Evolutionary conservation across 805 yeast genomes (phyloP).

Genomic region (Candida andamanensis): DNA sequence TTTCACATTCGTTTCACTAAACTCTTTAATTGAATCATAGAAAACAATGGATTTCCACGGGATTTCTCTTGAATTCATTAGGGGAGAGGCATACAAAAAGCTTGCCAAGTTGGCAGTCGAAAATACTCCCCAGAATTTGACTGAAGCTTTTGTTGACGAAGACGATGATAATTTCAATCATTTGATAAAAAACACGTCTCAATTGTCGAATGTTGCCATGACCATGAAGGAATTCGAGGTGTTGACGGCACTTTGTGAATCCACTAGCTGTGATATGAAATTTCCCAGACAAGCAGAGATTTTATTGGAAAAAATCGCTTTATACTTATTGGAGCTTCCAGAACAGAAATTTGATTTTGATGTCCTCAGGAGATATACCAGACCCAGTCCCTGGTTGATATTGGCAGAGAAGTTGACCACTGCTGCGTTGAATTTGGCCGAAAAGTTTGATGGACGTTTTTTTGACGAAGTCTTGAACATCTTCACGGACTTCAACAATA

Average conservation of each 20-base stretch:
- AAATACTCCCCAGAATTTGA: conserved; percentile 12
- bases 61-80: conserved; percentile 33
- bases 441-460: conserved; percentile 16
- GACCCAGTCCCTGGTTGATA: conserved; percentile 30
- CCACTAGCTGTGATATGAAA: conserved; percentile 25
- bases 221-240: conserved; percentile 52
- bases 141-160: conserved; percentile 3
- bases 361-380: conserved; percentile 22
- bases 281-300: conserved; percentile 33
- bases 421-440: conserved; percentile 29
- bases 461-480: conserved; percentile 21
- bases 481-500: conserved; percentile 22
- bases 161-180: conserved; percentile 18
- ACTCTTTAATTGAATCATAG: not conserved
- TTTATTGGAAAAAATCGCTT: conserved; percentile 39
- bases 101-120: conserved; percentile 33
- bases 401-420: conserved; percentile 29
- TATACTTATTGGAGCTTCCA: conserved; percentile 45
- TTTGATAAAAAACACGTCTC: conserved; percentile 10
- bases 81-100: conserved; percentile 32
- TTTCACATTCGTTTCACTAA: not conserved
- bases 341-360: conserved; percentile 38
- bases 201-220: conserved; percentile 35
- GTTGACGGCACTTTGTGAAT: conserved; percentile 50
- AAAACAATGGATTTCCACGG: conserved; percentile 34